Evolutionary conservation across 352 stramenopile species (phyloP).

Genomic region (Globisporangium spiculum): DNA sequence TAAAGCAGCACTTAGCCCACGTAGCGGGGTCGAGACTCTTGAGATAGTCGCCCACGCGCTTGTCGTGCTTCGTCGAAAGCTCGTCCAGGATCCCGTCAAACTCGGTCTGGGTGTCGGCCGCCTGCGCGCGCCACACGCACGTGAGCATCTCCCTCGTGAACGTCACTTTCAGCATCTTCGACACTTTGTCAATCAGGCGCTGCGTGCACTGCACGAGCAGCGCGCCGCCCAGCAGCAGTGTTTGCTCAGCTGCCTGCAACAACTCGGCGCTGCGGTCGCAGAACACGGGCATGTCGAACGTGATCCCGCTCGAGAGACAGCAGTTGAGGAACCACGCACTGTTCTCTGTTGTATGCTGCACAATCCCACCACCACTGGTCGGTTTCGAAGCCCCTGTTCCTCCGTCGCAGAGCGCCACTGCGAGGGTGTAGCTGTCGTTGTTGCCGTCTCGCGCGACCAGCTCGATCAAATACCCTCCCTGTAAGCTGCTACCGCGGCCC

Average conservation of each 20-base stretch:
- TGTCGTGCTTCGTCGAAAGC: conserved; percentile 16
- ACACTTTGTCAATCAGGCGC: conserved; percentile 27
- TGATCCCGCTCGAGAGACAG: conserved; percentile 27
- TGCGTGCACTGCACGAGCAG: conserved; percentile 40
- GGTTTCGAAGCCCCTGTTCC: neutral
- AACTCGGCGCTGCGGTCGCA: conserved; percentile 11
- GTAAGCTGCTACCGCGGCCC: conserved; percentile 33
- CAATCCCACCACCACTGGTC: too few species aligned
- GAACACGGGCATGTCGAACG: conserved; percentile 35
- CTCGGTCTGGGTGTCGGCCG: conserved; percentile 27
- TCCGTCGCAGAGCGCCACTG: conserved; percentile 37
- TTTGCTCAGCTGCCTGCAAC: too few species aligned
- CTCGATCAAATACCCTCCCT: conserved; percentile 28
- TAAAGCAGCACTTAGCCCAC: conserved; percentile 40
- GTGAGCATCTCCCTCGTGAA: conserved; percentile 1
- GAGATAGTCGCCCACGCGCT: conserved; percentile 21
- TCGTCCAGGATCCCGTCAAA: conserved; percentile 28
- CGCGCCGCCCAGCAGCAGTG: too few species aligned
- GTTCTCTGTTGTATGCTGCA: neutral
- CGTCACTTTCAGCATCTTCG: conserved; percentile 22
- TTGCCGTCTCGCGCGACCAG: conserved; percentile 42
- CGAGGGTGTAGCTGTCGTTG: conserved; percentile 31
- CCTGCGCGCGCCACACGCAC: conserved; percentile 24
- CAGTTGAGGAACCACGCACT: conserved; percentile 39
- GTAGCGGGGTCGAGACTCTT: conserved; percentile 18